Percentiles rank a stretch among this genome's conserved stretches.
Evolutionary conservation across 2,329 filamentous ascomycete genomes (phyloP).

Genomic region (Mycocentrospora acerina): DNA sequence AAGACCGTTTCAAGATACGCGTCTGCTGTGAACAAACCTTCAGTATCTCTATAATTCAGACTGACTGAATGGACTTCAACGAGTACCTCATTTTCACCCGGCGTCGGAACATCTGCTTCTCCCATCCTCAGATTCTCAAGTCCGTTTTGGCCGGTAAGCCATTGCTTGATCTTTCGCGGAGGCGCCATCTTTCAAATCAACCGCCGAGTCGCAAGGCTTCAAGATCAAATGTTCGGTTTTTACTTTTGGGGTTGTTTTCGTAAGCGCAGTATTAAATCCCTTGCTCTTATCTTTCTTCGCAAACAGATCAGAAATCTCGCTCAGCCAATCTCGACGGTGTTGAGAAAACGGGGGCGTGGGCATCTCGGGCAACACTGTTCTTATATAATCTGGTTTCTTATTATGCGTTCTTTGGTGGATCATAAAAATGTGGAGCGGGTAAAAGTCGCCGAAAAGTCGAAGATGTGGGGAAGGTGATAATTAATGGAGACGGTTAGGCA

Average conservation of each 20-base stretch:
- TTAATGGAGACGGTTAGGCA: constrained; percentile 12
- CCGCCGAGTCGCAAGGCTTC: constrained; percentile 10
- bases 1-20: background rate
- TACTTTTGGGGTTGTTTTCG: constrained; percentile 4
- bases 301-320: constrained; percentile 32
- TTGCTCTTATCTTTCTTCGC: constrained; percentile 20
- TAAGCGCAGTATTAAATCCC: constrained; percentile 11
- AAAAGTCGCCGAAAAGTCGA: constrained; percentile 10
- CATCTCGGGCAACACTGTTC: constrained; percentile 19
- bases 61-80: constrained; percentile 56
- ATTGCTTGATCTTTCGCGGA: constrained; percentile 41
- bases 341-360: constrained; percentile 41
- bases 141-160: constrained; percentile 47
- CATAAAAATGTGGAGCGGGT: constrained; percentile 5
- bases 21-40: constrained; percentile 30
- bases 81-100: constrained; percentile 49
- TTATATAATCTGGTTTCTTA: constrained; percentile 1
- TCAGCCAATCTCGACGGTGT: constrained; percentile 38
- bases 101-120: constrained; percentile 36
- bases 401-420: too few relatives aligned
- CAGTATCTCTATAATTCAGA: constrained; percentile 57
- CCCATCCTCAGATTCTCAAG: constrained; percentile 44
- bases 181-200: constrained; percentile 19
- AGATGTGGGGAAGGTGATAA: constrained; percentile 17
- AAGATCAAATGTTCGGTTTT: constrained; percentile 4